Evolutionary conservation across 805 yeast genomes (phyloP), one percentile per base, ranked within the genome.

Genomic region (Yamadazyma insecticola): DNA sequence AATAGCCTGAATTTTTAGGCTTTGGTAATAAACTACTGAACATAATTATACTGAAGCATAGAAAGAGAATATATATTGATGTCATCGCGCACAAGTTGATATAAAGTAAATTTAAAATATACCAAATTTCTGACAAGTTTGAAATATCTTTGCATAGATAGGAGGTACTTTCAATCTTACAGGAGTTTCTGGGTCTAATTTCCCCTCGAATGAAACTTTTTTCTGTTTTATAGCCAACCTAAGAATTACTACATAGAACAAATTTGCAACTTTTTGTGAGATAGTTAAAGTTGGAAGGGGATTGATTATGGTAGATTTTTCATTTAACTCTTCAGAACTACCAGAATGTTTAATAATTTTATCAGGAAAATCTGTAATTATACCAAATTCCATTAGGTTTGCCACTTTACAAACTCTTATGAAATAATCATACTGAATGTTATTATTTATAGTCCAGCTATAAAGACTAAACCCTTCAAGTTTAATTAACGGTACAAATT

Each of bases 371-470:
- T 65, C 72, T 5, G 56, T 35, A 22, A 65, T 53, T 8, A 65
- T 40, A 1, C 68, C 72, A 35, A 50, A 63, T 26, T 60, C 63
- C 2, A 32, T 24, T 7, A 65, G 26, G 3, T 37, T 28, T 12
- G 55, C 52, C 4, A 31, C 23, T 26, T 33, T 34, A 22, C 65
- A 57, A 12, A 63, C 31, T 12, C 39, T 43, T 13, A 29, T 30
- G 27, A 63, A 50, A 43, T 62, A 62, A 19, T 59, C 55, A 27
- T 46, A 57, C 36, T 65, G 70, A n/a, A 36, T 36, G n/a, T 28
- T 32, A 23, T 38, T 57, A 39, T 65, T 65, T 27, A 65, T 43
- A 7, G 72, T 65, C 72, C 70, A 65, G 13, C 60, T 47, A 33
- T 46, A 61, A 22, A 65, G 44, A 29, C 50, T 51, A 42, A 63